These are phyloP conservation scores for Taiwanofungus camphoratus DNA, from an alignment of 1,284 basidiomycete genomes.

Conservation along the genomic window DNA sequence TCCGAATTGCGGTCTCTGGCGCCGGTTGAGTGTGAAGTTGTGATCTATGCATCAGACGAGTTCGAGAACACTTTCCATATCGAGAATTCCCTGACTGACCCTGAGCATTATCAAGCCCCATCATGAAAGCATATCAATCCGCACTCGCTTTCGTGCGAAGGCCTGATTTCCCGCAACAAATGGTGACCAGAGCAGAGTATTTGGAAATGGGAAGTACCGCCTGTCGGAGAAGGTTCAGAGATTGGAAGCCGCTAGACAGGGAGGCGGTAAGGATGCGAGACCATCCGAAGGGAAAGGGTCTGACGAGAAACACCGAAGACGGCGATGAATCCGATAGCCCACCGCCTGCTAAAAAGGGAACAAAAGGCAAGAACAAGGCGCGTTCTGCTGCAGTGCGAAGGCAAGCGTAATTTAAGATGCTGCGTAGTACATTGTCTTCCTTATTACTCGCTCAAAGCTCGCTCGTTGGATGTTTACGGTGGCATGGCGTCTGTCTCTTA, in stretches of 20 bases:
- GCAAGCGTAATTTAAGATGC: neutral
- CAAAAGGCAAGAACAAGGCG: slow-evolving; percentile 8
- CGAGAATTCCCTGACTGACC: neutral
- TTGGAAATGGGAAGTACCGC: slow-evolving; percentile 73
- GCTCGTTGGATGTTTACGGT: too few relatives aligned
- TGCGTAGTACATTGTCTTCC: neutral
- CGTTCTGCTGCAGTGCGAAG: slow-evolving; percentile 4
- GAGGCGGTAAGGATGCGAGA: slow-evolving; percentile 16
- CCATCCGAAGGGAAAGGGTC: slow-evolving; percentile 14
- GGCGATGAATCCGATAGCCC: slow-evolving; percentile 17
- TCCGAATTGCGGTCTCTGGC: slow-evolving; percentile 75
- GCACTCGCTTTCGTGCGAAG: slow-evolving; percentile 55
- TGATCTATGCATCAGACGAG: slow-evolving; percentile 69
- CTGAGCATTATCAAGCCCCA: slow-evolving; percentile 44
- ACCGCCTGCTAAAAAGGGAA: slow-evolving; percentile 11
- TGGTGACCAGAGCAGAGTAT: slow-evolving; percentile 78
- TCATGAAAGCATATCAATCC: slow-evolving; percentile 66
- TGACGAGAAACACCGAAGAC: slow-evolving; percentile 14
- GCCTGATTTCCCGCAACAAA: slow-evolving; percentile 44
- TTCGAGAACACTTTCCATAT: slow-evolving; percentile 34
- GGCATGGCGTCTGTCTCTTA: too few relatives aligned
- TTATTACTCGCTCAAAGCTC: neutral
- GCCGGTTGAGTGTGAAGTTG: slow-evolving; percentile 70
- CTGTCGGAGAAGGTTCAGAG: slow-evolving; percentile 61
- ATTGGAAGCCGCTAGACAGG: slow-evolving; percentile 32